A percentile compares a stretch with the other conserved stretches of the same genome.
These are phyloP conservation scores for Mangifera indica DNA, from an alignment of 345 rosid genomes.

Conservation along the genomic window DNA sequence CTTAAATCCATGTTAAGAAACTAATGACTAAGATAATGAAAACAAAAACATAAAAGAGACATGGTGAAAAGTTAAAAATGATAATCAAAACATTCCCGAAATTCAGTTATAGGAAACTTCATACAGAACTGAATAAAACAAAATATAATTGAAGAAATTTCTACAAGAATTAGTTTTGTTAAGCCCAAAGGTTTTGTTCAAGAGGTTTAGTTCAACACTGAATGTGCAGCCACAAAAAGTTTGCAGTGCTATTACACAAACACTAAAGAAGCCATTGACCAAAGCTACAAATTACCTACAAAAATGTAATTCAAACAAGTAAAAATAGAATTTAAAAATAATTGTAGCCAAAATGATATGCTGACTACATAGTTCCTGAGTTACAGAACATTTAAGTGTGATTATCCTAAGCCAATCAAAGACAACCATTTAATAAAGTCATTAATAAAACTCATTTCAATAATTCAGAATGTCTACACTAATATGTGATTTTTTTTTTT, in stretches of 20 bases:
- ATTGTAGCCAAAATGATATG: background rate
- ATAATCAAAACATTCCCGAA: background rate
- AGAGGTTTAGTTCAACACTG: background rate
- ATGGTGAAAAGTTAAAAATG: background rate
- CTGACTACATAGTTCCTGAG: background rate
- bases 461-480: background rate
- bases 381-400: background rate
- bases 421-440: background rate
- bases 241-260: background rate
- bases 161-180: background rate
- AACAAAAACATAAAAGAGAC: background rate
- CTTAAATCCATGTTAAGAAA: background rate
- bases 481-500: background rate
- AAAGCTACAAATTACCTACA: background rate
- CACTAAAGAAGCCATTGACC: background rate
- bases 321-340: background rate
- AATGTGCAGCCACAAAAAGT: background rate
- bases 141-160: background rate
- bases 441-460: background rate
- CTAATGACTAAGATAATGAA: background rate
- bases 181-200: background rate
- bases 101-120: background rate
- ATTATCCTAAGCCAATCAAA: background rate
- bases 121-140: background rate
- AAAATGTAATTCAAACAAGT: background rate